Conservation (phyloP, 1,284 basidiomycete genomes). For the Cryptococcus sp. region DNA sequence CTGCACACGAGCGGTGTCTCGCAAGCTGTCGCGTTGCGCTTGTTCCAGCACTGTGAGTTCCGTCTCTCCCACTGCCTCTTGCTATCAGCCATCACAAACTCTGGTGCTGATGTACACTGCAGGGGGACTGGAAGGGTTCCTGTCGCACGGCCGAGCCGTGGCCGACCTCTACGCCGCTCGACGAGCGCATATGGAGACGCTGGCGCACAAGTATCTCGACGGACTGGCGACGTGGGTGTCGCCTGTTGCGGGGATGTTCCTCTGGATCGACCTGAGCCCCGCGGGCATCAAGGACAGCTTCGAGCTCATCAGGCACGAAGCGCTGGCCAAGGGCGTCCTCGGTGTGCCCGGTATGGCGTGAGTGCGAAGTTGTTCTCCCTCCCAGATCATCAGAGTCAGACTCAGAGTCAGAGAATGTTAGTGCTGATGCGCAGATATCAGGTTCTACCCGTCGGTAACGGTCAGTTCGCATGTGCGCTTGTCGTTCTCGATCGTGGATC, state of each 20-base stretch:
- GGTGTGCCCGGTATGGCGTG: slow-evolving; percentile 72
- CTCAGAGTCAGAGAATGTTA: background rate
- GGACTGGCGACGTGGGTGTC: slow-evolving; percentile 79
- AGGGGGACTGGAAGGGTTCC: slow-evolving; percentile 73
- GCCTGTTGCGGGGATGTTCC: slow-evolving; percentile 89
- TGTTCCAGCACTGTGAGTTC: slow-evolving; percentile 68
- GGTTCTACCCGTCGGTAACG: slow-evolving; percentile 70
- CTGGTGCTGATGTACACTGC: background rate
- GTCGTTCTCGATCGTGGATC: slow-evolving; percentile 73
- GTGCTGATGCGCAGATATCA: slow-evolving; percentile 7
- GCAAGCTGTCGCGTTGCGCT: slow-evolving; percentile 70
- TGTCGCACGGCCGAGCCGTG: slow-evolving; percentile 69
- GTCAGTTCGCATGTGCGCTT: slow-evolving; percentile 74
- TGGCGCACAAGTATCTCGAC: slow-evolving; percentile 71
- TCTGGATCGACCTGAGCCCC: slow-evolving; percentile 65
- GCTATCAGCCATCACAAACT: background rate
- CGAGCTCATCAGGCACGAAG: slow-evolving; percentile 73
- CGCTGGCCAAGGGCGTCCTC: slow-evolving; percentile 78
- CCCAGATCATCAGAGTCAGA: background rate
- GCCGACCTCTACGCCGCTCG: slow-evolving; percentile 78
- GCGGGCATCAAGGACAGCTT: slow-evolving; percentile 64
- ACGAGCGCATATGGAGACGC: slow-evolving; percentile 74
- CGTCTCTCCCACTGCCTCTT: background rate
- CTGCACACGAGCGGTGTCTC: slow-evolving; percentile 77
- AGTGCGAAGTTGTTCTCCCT: slow-evolving; percentile 51